Base-by-base conservation (phyloP, 2,329 filamentous ascomycete species). In the Fusarium tupiense region DNA sequence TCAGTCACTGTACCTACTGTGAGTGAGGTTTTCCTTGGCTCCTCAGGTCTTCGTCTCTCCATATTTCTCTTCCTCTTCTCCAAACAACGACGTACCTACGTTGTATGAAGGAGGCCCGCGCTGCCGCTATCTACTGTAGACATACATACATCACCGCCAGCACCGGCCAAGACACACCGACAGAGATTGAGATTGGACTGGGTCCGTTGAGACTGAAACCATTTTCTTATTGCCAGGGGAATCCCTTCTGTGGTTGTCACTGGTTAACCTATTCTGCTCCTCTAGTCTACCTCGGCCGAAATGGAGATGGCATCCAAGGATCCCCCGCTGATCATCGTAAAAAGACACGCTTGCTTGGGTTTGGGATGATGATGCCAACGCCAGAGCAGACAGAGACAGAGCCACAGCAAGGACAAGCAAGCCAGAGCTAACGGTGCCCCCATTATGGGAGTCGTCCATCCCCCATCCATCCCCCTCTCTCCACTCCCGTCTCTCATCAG, bases 301-400 rank as follows among this genome's bases (percentile, higher is more conserved):
- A 67, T 67, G 24, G 76, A 77, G 73, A 67, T 67, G 43, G 61
- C 33, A 53, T 58, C 41, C 62, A 67, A 67, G 64, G 64, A 50
- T 60, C 43, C 75, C 73, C 75, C 76, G 74, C 74, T 74, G 76
- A 77, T 77, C 76, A 72, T 77, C 74, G 70, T 67, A 66, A 61
- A 64, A 54, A 56, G 54, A 65, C 53, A 70, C 68, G 70, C 71
- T 73, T 76, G 62, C 60, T 64, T 64, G 62, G 61, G 47, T 40
- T 68, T 61, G 73, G 75, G 71, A 72, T 61, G 66, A 73, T 77
- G 75, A 76, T 77, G 73, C 65, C 68, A 61, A 52, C 46, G 37
- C 35, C 58, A 38, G 35, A 24, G 29, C 41, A 37, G n/a, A 37
- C 35, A 53, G 58, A 40, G 44, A n/a, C 57, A 53, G 57, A 60